Evolutionary conservation across 345 rosid genomes (phyloP).

Genomic region (Balakata baccata): DNA sequence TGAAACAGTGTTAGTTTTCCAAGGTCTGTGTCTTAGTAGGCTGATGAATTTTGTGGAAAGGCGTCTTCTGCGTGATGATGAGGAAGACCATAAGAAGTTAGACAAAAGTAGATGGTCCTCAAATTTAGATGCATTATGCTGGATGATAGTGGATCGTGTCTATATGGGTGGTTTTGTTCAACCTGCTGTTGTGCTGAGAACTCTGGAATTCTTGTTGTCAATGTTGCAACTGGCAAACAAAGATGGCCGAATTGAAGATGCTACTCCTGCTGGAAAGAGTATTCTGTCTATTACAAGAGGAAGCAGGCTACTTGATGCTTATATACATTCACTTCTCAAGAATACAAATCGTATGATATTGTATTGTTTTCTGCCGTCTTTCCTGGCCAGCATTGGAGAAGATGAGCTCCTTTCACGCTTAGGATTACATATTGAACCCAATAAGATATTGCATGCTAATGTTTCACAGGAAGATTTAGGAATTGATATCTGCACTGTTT

Average conservation of each 20-base stretch:
- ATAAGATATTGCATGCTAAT: conserved; percentile 47
- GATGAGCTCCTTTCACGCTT: conserved; percentile 71
- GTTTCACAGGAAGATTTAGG: conserved; percentile 64
- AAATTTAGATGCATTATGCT: conserved; percentile 88
- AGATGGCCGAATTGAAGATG: conserved; percentile 93
- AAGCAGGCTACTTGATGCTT: conserved; percentile 81
- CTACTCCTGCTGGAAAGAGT: conserved; percentile 84
- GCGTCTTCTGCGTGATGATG: conserved; percentile 96
- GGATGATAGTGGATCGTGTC: conserved; percentile 95
- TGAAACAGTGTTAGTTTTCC: conserved; percentile 84
- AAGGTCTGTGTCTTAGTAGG: conserved; percentile 89
- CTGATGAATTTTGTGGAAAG: conserved; percentile 96
- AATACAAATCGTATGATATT: conserved; percentile 83
- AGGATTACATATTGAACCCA: conserved; percentile 72
- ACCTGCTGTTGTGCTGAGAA: conserved; percentile 70
- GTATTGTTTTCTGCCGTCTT: conserved; percentile 91
- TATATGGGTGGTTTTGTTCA: conserved; percentile 97
- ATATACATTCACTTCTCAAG: conserved; percentile 84
- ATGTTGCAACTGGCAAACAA: conserved; percentile 96
- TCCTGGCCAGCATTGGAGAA: conserved; percentile 80
- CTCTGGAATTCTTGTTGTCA: conserved; percentile 87
- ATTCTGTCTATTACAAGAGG: conserved; percentile 81
- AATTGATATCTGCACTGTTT: conserved; percentile 70
- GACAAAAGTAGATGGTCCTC: conserved; percentile 91
- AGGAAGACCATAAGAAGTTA: conserved; percentile 89